A percentile compares a stretch with the other conserved stretches of the same genome.
Conservation (phyloP, 176 grass and related monocot genomes). For the Oryza glumipatula region DNA sequence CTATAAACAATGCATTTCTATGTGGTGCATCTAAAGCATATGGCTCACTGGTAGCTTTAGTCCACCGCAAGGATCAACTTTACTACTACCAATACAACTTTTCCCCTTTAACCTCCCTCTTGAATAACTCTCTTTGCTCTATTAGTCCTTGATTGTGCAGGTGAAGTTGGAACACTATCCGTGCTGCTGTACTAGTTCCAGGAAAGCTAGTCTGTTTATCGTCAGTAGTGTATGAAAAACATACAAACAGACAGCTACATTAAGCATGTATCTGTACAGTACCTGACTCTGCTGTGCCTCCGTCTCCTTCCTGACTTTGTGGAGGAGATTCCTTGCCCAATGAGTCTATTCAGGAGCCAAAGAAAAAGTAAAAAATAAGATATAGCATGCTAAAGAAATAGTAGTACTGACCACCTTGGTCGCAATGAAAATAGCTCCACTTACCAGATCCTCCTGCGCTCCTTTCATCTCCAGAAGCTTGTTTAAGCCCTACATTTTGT, state of each 20-base stretch:
- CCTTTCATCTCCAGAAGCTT: conserved; percentile 6
- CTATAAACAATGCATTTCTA: conserved; percentile 6
- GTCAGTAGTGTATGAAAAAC: conserved; percentile 10
- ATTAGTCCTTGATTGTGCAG: background rate
- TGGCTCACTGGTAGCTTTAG: conserved; percentile 38
- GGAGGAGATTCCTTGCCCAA: background rate
- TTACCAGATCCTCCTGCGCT: conserved; percentile 39
- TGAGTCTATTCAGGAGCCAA: conserved; percentile 5
- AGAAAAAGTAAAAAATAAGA: background rate
- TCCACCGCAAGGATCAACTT: conserved; percentile 18
- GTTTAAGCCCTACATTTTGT: conserved; percentile 33
- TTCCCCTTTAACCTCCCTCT: background rate
- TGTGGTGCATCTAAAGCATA: conserved; percentile 27
- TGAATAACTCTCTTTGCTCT: conserved; percentile 6
- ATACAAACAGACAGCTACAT: conserved; percentile 16
- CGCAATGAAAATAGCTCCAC: background rate
- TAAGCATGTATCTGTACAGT: conserved; percentile 18
- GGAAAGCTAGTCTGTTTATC: conserved; percentile 5
- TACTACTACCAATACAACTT: background rate
- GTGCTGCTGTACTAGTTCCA: background rate
- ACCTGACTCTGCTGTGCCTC: conserved; percentile 13
- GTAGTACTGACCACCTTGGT: background rate
- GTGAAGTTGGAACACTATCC: conserved; percentile 21
- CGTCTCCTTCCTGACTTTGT: conserved; percentile 24
- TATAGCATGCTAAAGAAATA: background rate